Base-by-base conservation (phyloP, 139 green algal species). In the Micromonas commoda region DNA sequence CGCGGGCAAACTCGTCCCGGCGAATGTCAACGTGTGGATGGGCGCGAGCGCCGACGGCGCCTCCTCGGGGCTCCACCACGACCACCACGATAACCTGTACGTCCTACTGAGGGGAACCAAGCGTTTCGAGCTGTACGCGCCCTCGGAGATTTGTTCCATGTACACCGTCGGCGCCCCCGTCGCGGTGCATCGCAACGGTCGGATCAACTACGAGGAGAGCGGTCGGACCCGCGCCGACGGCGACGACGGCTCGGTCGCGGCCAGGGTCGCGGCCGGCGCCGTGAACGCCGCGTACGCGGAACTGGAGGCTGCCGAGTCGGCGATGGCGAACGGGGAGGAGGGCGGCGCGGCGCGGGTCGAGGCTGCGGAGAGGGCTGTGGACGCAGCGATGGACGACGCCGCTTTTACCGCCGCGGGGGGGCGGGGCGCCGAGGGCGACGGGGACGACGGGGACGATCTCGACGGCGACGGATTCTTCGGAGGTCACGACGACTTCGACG, bases 51-150 rank as follows among this genome's bases (percentile, higher is more conserved):
- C 34, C 28, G 53, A 54, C 24, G 74, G 61, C 20, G 61, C 33
- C 20, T 65, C 33, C 28, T 65, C 33, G 3, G 74, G 78, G 28
- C 73, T 82, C 5, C 78, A 82, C 65, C 78, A 82, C 70, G 78
- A 82, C 45, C 66, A 51, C 31, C 78, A 82, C 70, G 78, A 82
- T 67, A 82, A 82, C 45, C 73, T 82, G 34, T 82, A 82, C 70
- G 60, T 78, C 29, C 70, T 82, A 0, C 33, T 73, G 53, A 39
- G 71, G 4, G 78, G 78, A 0, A 32, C 5, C 20, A 82, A 82
- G 33, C 37, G 21, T 6, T 82, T 82, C 54, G 23, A 67, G 28
- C 23, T 82, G 57, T 82, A 61, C 68, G 23, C 69, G 34, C 78
- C 78, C 32, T 28, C 24, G 6, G 35, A 74, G 3, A 21, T 31